Evolutionary conservation across 305 asterid genomes (phyloP), one percentile per base, ranked within the genome.

Genomic region (Stenogyne calaminthoides): DNA sequence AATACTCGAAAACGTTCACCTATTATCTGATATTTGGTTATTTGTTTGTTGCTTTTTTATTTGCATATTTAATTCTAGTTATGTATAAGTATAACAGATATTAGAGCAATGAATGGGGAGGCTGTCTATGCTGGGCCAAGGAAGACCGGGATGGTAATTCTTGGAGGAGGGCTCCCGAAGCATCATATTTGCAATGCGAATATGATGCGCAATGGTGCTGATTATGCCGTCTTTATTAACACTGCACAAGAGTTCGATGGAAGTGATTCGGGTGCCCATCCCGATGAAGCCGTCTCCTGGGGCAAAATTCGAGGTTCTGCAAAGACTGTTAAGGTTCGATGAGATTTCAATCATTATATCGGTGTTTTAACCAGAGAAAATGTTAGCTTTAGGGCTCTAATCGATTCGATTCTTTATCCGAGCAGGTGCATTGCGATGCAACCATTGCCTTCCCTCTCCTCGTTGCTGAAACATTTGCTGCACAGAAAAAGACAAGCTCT

Each of bases 201-300:
- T 81, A 92, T 95, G 99, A 92, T 95, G 97, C 92, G 96, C 2
- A 92, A 92, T 64, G 97, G 99, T 22, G 99, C 99, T 34, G 96
- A 95, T 81, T 95, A 74, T 72, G 99, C 96, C 0, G 92, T 92
- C 36, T 90, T 83, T 40, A 87, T 95, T 12, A 95, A 95, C 89
- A 95, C 98, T 0, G 96, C 98, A 19, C 98, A 92, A 76, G 98
- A 95, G 83, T 95, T 83, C 40, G 99, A 95, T 70, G 99, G 99
- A 60, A 95, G 99, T 78, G 97, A 95, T 78, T 95, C 99, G 1
- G 99, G 99, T 67, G 97, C 98, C 58, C 87, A 86, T 12, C 98
- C 97, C 1, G 99, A 92, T 75, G 98, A 92, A 88, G 99, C 96
- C 63, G 91, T 95, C 64, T 95, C 97, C 27, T 95, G 99, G 97